Base-by-base conservation (phyloP, 1,284 basidiomycete genomes). In the Lentinus polychrous region DNA sequence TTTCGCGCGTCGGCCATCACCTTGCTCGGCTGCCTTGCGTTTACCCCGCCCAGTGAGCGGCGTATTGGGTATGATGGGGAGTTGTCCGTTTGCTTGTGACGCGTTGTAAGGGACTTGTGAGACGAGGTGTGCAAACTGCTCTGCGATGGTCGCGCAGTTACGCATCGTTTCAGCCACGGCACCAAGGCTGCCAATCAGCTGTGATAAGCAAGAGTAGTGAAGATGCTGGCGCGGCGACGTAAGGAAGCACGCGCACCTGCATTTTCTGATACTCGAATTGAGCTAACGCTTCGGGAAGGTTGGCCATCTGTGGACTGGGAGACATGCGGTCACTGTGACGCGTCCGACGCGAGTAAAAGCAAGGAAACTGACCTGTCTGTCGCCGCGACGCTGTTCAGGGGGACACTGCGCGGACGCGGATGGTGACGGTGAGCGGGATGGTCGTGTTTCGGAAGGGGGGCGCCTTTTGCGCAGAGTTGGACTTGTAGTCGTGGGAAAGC, bases 141-240 rank as follows among this genome's bases (percentile, higher is more conserved):
- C 83, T 17, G 78, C 76, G 37, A 79, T 59, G 44, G 66, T 66
- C 3, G 81, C 80, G 50, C 76, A 78, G 49, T 74, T 71, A 49
- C 78, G 76, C 74, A 87, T 73, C 31, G 74, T 65, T 42, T 75
- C 72, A 27, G 81, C 78, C 50, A 83, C 74, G 23, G 68, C 65
- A 50, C 62, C 61, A 52, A 87, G 68, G 54, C 75, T 75, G 34
- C 67, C 61, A 39, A 74, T 69, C 59, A 83, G 70, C 81, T 86
- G 48, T 15, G 22, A 34, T 32, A 42, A 52, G n/a, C 41, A 18
- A 39, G 46, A 52, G 53, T 48, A 49, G 15, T 34, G 45, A 45
- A 11, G 43, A 22, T 24, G 23, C 31, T 42, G 33, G 44, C 49
- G 40, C 37, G 34, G 51, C 45, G 39, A 49, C 31, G 38, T 52